phyloP scores from a whole-genome alignment of 1,284 basidiomycete species.

The Ustilago crameri region DNA sequence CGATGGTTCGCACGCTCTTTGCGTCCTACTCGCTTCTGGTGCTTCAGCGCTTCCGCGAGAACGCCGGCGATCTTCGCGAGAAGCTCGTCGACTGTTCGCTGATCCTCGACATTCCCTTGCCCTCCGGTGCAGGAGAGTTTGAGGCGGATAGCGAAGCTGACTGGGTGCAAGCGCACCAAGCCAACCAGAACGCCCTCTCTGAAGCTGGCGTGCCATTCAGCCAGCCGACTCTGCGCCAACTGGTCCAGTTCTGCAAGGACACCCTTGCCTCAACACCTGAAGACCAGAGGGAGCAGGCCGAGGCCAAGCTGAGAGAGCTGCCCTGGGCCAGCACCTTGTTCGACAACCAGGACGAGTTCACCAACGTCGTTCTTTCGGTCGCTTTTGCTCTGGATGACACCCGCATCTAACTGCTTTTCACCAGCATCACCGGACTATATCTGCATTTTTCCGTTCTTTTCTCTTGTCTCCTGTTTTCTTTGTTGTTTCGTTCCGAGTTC shows the following conservation, averaged over 20 bases:
- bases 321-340: conserved; percentile 36
- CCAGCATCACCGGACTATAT: conserved; percentile 18
- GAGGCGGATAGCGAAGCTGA: conserved; percentile 55
- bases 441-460: conserved; percentile 5
- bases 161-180: conserved; percentile 38
- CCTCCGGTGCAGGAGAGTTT: conserved; percentile 55
- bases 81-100: conserved; percentile 48
- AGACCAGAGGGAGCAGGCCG: conserved; percentile 7
- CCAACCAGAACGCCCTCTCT: conserved; percentile 19
- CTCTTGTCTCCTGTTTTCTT: background rate
- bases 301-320: conserved; percentile 31
- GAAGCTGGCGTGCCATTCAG: conserved; percentile 27
- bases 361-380: conserved; percentile 55
- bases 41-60: conserved; percentile 58
- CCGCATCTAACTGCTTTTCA: conserved; percentile 10
- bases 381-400: conserved; percentile 57
- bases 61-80: conserved; percentile 31
- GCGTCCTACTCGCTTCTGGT: conserved; percentile 59
- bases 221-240: conserved; percentile 41
- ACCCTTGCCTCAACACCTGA: conserved; percentile 1
- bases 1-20: conserved; percentile 57
- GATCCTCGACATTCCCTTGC: conserved; percentile 54
- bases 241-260: conserved; percentile 42
- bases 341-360: conserved; percentile 57
- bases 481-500: background rate